Base-by-base conservation (phyloP, 2,329 filamentous ascomycete species). In the Beauveria bassiana region DNA sequence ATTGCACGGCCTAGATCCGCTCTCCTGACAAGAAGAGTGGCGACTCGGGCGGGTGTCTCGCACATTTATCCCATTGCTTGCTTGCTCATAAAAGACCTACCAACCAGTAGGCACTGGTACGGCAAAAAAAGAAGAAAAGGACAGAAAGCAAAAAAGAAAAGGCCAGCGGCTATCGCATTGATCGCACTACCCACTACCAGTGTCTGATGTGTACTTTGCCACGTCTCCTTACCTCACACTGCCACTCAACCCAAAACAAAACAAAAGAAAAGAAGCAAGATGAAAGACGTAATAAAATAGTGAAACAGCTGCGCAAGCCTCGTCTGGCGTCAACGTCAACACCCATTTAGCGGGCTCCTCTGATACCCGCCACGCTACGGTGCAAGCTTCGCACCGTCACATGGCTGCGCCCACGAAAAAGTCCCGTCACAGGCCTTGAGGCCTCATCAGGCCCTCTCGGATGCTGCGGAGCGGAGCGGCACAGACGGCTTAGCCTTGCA, bases 321-420 rank as follows among this genome's bases (percentile, higher is more conserved):
- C 31, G 22, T n/a, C 26, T 34, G 40, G 46, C 40, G 53, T 46
- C 46, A 43, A 59, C 49, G 57, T 60, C 57, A 53, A 49, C 47
- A 53, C 31, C 31, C 9, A 26, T 58, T 58, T 51, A 59, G 56
- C 31, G 46, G 56, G 31, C 46, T 50, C 43, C 14, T 51, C 56
- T 26, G 42, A 34, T 38, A 38, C 34, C 51, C 26, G 26, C 49
- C 49, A 51, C 28, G 16, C 14, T 47, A 5, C 22, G 38, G n/a
- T 43, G 47, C 34, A 61, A 46, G 46, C 31, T 59, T 62, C 38
- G 31, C n/a, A 18, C 62, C 45, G 54, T 65, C 62, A 65, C 63
- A 64, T 64, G 64, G 62, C 58, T 54, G 51, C 60, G 51, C 47
- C 47, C 58, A 65, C 65, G 62, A 66, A 62, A 64, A 64, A 58